phyloP scores from a whole-genome alignment of 257 asterid genomes.

The Plantago ovata region DNA sequence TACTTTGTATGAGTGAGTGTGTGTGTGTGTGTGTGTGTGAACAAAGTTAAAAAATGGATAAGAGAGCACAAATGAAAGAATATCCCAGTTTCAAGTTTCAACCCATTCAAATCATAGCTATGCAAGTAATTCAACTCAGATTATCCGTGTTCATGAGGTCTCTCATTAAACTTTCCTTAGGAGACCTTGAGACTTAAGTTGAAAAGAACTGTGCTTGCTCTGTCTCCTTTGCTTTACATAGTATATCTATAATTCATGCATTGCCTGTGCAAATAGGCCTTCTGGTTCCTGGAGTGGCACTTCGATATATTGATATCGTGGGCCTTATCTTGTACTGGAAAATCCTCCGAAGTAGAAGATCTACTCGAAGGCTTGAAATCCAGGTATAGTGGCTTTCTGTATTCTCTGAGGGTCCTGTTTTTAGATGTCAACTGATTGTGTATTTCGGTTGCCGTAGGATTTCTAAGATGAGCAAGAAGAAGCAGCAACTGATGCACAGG shows the following conservation, averaged over 20 bases:
- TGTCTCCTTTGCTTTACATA: constrained; percentile 14
- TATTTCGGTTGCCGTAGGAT: constrained; percentile 38
- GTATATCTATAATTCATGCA: constrained; percentile 13
- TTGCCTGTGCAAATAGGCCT: constrained; percentile 36
- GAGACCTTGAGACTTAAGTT: too few species aligned
- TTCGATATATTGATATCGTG: constrained; percentile 77
- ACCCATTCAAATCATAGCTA: too few species aligned
- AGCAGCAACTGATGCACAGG: constrained; percentile 52
- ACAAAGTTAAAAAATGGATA: too few species aligned
- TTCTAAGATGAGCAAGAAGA: constrained; percentile 68
- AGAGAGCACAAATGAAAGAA: too few species aligned
- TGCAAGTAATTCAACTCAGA: too few species aligned
- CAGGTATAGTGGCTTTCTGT: constrained; percentile 39
- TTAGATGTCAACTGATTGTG: neutral
- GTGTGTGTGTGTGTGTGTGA: too few species aligned
- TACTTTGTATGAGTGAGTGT: too few species aligned
- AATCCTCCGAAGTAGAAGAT: constrained; percentile 59
- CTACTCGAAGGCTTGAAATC: constrained; percentile 60
- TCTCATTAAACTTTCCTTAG: too few species aligned
- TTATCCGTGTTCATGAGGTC: too few species aligned
- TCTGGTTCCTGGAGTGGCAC: constrained; percentile 96
- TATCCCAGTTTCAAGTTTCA: too few species aligned
- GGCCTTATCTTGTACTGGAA: constrained; percentile 57
- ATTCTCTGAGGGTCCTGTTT: neutral
- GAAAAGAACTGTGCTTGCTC: too few species aligned